These are phyloP conservation scores for Toxicodendron radicans DNA, from an alignment of 345 rosid genomes.

Conservation along the genomic window DNA sequence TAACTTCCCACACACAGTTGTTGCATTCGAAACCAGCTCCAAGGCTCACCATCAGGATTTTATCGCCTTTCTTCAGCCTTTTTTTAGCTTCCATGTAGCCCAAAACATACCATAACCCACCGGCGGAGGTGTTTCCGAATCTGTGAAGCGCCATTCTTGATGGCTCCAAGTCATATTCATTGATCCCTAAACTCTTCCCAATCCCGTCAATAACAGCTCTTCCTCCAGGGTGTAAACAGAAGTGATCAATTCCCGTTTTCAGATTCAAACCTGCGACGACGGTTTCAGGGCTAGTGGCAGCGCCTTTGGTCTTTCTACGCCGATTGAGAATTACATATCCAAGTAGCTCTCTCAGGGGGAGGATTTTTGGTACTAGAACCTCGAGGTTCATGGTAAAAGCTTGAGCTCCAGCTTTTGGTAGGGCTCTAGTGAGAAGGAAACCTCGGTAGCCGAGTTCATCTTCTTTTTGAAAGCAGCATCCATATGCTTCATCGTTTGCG, in stretches of 20 bases:
- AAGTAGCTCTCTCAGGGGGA: constrained; percentile 47
- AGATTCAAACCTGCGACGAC: constrained; percentile 46
- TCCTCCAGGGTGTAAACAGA: constrained; percentile 87
- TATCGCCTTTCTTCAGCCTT: constrained; percentile 45
- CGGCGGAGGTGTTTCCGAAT: constrained; percentile 76
- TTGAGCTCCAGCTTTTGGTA: constrained; percentile 53
- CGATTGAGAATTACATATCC: constrained; percentile 28
- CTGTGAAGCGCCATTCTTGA: constrained; percentile 78
- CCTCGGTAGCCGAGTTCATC: constrained; percentile 56
- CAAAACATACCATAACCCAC: constrained; percentile 79
- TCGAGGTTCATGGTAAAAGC: constrained; percentile 58
- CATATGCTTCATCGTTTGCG: constrained; percentile 58
- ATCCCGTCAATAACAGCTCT: constrained; percentile 79
- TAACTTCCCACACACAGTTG: constrained; percentile 58
- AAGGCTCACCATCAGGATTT: constrained; percentile 55
- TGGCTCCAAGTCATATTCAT: constrained; percentile 68
- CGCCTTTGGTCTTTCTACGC: constrained; percentile 17
- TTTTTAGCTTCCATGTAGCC: constrained; percentile 26
- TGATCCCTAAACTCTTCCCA: constrained; percentile 50
- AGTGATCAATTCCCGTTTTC: constrained; percentile 68
- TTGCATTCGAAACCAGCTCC: constrained; percentile 70
- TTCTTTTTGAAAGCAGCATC: constrained; percentile 61
- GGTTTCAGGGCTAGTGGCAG: constrained; percentile 4
- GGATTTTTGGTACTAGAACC: constrained; percentile 54
- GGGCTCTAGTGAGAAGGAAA: constrained; percentile 45